These are phyloP conservation scores for Trypethelium eluteriae DNA, from an alignment of 495 filamentous ascomycete species.

Conservation along the genomic window DNA sequence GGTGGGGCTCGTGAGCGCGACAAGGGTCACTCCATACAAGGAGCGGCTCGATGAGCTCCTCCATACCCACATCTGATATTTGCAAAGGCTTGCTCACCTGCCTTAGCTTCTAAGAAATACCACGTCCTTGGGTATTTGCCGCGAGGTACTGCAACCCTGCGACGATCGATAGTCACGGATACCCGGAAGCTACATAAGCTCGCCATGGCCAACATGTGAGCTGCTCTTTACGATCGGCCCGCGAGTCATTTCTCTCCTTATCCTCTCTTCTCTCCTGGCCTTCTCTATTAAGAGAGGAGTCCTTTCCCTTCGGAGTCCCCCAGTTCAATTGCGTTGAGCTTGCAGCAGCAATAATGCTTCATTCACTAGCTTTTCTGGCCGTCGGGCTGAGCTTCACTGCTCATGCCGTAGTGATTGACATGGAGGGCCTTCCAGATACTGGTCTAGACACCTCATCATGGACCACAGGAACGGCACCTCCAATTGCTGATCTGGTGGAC, in stretches of 20 bases:
- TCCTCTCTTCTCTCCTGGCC: background rate
- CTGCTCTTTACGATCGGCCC: background rate
- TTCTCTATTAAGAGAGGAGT: background rate
- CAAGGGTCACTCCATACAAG: conserved; percentile 5
- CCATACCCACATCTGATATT: background rate
- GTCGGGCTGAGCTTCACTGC: conserved; percentile 6
- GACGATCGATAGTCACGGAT: background rate
- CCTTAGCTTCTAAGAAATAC: background rate
- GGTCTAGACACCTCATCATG: conserved; percentile 12
- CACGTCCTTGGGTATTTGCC: background rate
- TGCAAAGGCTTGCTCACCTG: conserved; percentile 1
- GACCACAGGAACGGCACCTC: conserved; percentile 7
- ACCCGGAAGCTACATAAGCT: conserved; percentile 1
- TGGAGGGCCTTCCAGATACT: conserved; percentile 13
- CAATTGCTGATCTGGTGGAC: conserved; percentile 6
- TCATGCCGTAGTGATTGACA: conserved; percentile 10
- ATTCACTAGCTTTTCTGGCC: conserved; percentile 7
- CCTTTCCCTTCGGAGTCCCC: background rate
- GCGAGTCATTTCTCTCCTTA: background rate
- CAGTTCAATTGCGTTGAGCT: background rate
- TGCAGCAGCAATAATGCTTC: background rate
- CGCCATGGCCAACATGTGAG: conserved; percentile 1
- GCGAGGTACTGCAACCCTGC: background rate
- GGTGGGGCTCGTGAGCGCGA: background rate
- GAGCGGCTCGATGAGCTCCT: background rate